Evolutionary conservation across 2,329 filamentous ascomycete species (phyloP).

Genomic region (Didymella arachidicola): DNA sequence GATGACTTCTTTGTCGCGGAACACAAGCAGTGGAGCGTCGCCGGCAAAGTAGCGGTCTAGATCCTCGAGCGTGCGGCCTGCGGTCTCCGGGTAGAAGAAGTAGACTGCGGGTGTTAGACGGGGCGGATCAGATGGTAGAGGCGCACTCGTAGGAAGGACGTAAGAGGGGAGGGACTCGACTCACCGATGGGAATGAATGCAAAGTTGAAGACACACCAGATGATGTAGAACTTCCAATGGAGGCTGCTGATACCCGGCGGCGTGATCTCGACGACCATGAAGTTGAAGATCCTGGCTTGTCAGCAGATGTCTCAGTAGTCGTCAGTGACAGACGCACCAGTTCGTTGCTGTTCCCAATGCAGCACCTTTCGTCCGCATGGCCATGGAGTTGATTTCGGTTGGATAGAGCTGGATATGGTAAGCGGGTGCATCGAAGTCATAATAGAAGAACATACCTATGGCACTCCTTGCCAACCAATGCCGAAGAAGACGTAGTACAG

Average conservation of each 20-base stretch:
- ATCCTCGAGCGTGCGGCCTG: slow-evolving; percentile 42
- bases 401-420: slow-evolving; percentile 48
- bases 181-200: slow-evolving; percentile 55
- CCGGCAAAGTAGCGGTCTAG: slow-evolving; percentile 40
- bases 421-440: background rate
- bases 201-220: slow-evolving; percentile 57
- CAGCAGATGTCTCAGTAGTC: background rate
- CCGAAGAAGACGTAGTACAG: slow-evolving; percentile 64
- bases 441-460: slow-evolving; percentile 41
- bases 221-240: slow-evolving; percentile 55
- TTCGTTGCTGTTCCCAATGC: slow-evolving; percentile 61
- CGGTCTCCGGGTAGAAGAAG: slow-evolving; percentile 43
- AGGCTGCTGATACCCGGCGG: slow-evolving; percentile 54
- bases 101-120: slow-evolving; percentile 30
- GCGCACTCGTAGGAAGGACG: background rate
- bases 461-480: slow-evolving; percentile 59
- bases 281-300: slow-evolving; percentile 16
- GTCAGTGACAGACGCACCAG: slow-evolving; percentile 42
- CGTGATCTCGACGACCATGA: slow-evolving; percentile 49
- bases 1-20: slow-evolving; percentile 58
- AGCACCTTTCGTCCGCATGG: slow-evolving; percentile 59
- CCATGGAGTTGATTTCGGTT: slow-evolving; percentile 59
- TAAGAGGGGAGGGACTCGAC: background rate
- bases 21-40: slow-evolving; percentile 52
- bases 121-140: background rate